Evolutionary conservation across 2,329 filamentous ascomycete genomes (phyloP), one percentile per base, ranked within the genome.

Genomic region (Penicillium sp.): DNA sequence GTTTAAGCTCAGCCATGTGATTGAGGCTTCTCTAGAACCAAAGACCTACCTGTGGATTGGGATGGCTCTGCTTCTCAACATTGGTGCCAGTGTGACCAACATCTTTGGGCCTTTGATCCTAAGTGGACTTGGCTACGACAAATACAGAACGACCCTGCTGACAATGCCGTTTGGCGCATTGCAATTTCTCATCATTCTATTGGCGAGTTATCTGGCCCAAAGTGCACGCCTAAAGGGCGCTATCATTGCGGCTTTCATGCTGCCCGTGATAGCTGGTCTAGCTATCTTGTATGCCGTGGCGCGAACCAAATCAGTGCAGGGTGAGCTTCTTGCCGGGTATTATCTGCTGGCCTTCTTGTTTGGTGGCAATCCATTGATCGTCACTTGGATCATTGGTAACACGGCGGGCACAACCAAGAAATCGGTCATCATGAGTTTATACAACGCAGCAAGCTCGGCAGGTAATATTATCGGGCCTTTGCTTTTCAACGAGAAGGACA

Each of bases 311-410:
- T 67, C 73, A 1, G 68, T 79, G n/a, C 75, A 77, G 43, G 75
- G 78, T 0, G 71, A 77, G 0, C 65, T 87, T 2, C 75, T 89
- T 2, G 80, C 77, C 0, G 85, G 81, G 0, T 89, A 88, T 68
- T 89, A 89, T 61, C 75, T 89, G 2, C 78, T 88, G 0, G 82
- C 85, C 0, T 89, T 88, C 67, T 73, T 89, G 8, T 89, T 85
- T 57, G 85, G 84, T 1, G 83, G 81, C 1, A 88, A 87, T 61
- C 86, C 86, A 0, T 74, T 90, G 9, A 82, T 88, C 24, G 83
- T 89, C 0, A 81, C 83, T 0, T 90, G 87, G 87, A 85, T 89
- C 54, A 80, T 89, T 5, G 84, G 82, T 7, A 90, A 90, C 67
- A 88, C 85, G 0, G 87, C 79, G 0, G 87, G 87, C 6, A 83